A percentile compares a stretch with the other conserved stretches of the same genome.
Evolutionary conservation across 331 rosid genomes (phyloP).

Genomic region (Prunus yedoensis): DNA sequence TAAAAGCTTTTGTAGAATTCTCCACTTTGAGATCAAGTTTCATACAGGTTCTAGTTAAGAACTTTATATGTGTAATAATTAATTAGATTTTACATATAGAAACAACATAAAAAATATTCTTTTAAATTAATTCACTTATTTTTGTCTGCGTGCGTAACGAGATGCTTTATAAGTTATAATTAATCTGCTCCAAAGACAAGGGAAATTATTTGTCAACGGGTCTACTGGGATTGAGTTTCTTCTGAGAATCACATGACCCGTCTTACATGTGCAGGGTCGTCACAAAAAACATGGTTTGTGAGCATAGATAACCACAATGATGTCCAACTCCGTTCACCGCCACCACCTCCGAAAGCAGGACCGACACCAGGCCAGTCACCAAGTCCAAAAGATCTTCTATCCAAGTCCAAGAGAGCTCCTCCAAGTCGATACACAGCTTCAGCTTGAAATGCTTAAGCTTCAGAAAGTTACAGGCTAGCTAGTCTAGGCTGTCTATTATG

Average conservation of each 20-base stretch:
- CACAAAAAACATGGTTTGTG: not conserved
- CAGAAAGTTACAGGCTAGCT: no score
- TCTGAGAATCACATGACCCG: not conserved
- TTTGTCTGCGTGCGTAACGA: no score
- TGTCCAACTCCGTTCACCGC: not conserved
- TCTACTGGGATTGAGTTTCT: not conserved
- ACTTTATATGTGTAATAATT: no score
- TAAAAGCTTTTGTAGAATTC: no score
- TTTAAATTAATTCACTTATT: no score
- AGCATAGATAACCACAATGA: not conserved
- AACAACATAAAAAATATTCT: no score
- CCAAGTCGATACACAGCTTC: not conserved
- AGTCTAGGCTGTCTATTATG: no score
- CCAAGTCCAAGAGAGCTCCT: not conserved
- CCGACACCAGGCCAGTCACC: not conserved
- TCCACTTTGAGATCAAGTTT: no score
- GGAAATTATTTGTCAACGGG: not conserved
- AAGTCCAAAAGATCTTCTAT: not conserved
- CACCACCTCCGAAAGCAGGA: not conserved
- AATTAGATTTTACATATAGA: no score
- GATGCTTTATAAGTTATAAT: no score
- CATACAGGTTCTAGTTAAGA: no score
- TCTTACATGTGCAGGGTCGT: not conserved
- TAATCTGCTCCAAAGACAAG: no score
- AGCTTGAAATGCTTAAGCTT: not conserved